Evolutionary conservation across 208 protist species (phyloP).

Genomic region (Leishmania guyanensis): DNA sequence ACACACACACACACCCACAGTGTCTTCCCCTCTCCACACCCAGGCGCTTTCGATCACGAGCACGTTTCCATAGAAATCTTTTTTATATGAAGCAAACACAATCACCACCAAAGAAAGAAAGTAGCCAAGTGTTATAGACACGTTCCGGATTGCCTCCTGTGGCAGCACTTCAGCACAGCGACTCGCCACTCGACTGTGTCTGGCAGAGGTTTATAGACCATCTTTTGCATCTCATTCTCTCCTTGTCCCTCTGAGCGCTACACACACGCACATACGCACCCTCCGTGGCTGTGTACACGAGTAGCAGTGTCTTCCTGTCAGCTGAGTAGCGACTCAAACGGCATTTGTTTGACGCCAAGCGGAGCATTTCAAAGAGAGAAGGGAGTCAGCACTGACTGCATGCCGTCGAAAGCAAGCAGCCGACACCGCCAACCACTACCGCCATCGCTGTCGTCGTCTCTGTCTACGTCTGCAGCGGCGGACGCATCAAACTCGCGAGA

Average conservation of each 20-base stretch:
- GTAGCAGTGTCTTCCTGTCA: not conserved
- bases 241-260: not conserved
- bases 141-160: not conserved
- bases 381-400: conserved; percentile 2
- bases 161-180: not conserved
- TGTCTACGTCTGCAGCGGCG: not conserved
- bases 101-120: not conserved
- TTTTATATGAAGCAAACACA: not conserved
- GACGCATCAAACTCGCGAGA: conserved; percentile 10
- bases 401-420: conserved; percentile 25
- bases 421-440: conserved; percentile 3
- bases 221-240: not conserved
- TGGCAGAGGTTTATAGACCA: not conserved
- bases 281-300: not conserved
- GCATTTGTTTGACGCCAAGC: not conserved
- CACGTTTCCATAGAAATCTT: not conserved
- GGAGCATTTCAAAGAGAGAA: not conserved
- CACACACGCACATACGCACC: not conserved
- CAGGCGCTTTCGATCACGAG: not conserved
- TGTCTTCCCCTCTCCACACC: not conserved
- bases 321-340: not conserved
- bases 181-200: not conserved
- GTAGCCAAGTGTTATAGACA: not conserved
- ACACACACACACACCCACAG: not conserved
- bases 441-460: conserved; percentile 7